Percentiles rank a stretch among this genome's conserved stretches.
Conservation (phyloP, 176 grass and related monocot species). For the Thalia dealbata region DNA sequence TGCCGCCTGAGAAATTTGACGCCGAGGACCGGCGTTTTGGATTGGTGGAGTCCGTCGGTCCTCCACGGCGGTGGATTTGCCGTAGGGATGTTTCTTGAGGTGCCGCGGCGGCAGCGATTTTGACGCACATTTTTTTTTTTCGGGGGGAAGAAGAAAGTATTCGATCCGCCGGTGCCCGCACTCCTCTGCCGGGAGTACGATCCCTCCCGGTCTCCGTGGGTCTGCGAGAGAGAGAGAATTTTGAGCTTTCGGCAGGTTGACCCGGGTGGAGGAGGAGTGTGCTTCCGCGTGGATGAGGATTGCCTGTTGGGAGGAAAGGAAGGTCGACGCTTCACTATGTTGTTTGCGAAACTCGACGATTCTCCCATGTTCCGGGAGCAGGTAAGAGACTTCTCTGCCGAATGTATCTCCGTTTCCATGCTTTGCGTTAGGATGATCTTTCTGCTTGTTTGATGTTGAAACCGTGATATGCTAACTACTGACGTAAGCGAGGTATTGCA, state of each 20-base stretch:
- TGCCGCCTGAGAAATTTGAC: conserved; percentile 29
- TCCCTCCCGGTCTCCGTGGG: background rate
- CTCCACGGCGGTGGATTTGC: background rate
- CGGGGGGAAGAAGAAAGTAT: background rate
- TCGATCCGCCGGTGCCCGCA: background rate
- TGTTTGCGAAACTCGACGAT: conserved; percentile 91
- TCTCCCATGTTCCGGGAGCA: conserved; percentile 99
- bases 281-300: conserved; percentile 27
- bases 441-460: background rate
- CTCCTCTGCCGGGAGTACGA: background rate
- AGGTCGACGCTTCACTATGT: conserved; percentile 39
- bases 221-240: background rate
- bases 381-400: conserved; percentile 29
- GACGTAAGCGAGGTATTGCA: background rate
- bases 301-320: conserved; percentile 22
- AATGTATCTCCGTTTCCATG: background rate
- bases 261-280: background rate
- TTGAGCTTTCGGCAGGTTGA: too few relatives aligned
- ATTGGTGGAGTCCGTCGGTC: background rate
- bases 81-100: background rate
- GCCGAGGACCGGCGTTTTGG: background rate
- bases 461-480: background rate
- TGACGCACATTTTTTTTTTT: background rate
- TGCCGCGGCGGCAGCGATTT: background rate
- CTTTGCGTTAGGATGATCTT: background rate